Evolutionary conservation across 2,329 filamentous ascomycete genomes (phyloP), one percentile per base, ranked within the genome.

Genomic region (Neonectria punicea): DNA sequence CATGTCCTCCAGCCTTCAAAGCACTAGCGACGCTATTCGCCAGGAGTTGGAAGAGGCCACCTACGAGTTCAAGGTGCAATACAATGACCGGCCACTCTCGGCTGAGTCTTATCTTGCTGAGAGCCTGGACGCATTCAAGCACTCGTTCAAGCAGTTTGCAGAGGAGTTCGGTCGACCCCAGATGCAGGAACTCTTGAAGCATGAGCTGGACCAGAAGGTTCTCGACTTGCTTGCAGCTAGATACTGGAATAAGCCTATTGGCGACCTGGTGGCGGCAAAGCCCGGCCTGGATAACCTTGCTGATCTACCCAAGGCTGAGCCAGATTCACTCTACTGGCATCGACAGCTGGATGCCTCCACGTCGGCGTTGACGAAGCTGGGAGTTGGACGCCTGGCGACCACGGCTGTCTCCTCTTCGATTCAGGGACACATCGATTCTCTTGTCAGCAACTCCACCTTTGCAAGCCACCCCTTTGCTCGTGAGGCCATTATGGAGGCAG

Each of bases 61-160:
- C 0, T 99, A 99, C 76, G 95, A 99, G 80, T 99, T 97, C 85
- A 99, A 99, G 79, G 96, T 99, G 5, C 97, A 99, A 79, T 99
- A 99, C 82, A 99, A 99, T 75, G 96, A 99, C 77, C 90, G 96
- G 7, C 93, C 95, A 1, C 84, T 99, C 39, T 97, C 93, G 55
- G 96, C 96, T 2, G 96, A 99, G 77, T 97, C 95, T 4, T 99
- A 99, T 77, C 87, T 99, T 43, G 96, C 96, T 2, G 96, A 98
- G 79, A 97, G 93, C 70, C 83, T 99, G 4, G 96, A 99, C 78
- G 90, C 91, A 20, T 98, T 99, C 86, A 99, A 99, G 81, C 97
- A 98, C 79, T 93, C 93, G 0, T 99, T 99, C 82, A 98, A 97
- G 77, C 91, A 92, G 70, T 97, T 98, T 75, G 90, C 93, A 0